Conservation (phyloP, 495 filamentous ascomycete genomes). For the Extremus antarcticus region DNA sequence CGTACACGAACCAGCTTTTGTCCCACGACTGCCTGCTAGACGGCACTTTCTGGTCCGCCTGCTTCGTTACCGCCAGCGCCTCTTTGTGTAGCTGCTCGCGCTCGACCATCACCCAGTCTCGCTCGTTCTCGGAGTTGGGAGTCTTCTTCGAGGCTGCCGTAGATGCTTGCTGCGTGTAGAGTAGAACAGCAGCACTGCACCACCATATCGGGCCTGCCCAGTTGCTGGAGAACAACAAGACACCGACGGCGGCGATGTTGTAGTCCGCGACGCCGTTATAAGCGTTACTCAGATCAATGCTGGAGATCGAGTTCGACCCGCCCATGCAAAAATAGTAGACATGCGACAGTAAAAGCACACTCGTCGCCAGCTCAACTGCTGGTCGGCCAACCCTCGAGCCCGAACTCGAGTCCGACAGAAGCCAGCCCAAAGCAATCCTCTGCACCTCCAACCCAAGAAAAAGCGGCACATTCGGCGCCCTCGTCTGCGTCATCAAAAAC, state of each 20-base stretch:
- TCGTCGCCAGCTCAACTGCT: slow-evolving; percentile 20
- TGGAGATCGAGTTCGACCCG: slow-evolving; percentile 84
- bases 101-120: slow-evolving; percentile 18
- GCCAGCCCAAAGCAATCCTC: neutral
- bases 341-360: slow-evolving; percentile 26
- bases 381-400: slow-evolving; percentile 5
- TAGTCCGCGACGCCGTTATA: slow-evolving; percentile 41
- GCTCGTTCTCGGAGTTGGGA: neutral
- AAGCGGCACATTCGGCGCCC: slow-evolving; percentile 70
- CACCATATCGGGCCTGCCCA: slow-evolving; percentile 92
- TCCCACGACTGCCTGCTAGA: no score
- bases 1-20: slow-evolving; percentile 40
- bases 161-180: slow-evolving; percentile 35
- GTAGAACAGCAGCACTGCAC: slow-evolving; percentile 38
- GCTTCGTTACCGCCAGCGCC: neutral
- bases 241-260: slow-evolving; percentile 50
- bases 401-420: neutral
- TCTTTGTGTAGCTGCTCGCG: slow-evolving; percentile 11
- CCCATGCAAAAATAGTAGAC: slow-evolving; percentile 82
- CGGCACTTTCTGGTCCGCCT: neutral
- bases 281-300: slow-evolving; percentile 44
- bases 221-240: slow-evolving; percentile 77
- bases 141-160: neutral
- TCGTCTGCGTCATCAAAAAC: slow-evolving; percentile 77
- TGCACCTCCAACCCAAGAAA: slow-evolving; percentile 60